phyloP scores from a whole-genome alignment of 805 yeast species.

The Saturnispora silvae region DNA sequence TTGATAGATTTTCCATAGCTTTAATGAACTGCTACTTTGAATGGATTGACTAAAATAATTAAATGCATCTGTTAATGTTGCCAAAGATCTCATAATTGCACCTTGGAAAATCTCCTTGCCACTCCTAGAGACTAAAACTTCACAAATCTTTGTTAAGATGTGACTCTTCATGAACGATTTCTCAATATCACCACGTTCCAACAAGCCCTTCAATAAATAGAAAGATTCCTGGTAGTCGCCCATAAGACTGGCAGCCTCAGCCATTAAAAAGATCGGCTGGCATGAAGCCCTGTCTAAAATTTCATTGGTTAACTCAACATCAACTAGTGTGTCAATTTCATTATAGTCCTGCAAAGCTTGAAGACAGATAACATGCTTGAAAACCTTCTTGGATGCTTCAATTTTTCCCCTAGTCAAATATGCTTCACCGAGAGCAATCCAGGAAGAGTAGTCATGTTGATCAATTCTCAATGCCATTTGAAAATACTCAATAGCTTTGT shows the following conservation, averaged over 20 bases:
- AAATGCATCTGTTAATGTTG: conserved; percentile 30
- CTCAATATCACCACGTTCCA: conserved; percentile 14
- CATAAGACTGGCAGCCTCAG: conserved; percentile 50
- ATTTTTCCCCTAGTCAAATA: conserved; percentile 75
- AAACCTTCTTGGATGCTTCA: conserved; percentile 80
- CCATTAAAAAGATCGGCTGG: conserved; percentile 58
- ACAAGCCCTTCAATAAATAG: conserved; percentile 32
- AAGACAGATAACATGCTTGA: conserved; percentile 49
- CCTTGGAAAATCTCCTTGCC: conserved; percentile 44
- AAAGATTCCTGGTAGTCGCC: conserved; percentile 60
- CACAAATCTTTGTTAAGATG: conserved; percentile 43
- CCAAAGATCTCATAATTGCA: conserved; percentile 56
- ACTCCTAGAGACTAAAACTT: conserved; percentile 47
- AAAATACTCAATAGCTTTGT: conserved; percentile 77
- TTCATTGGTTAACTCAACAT: conserved; percentile 8
- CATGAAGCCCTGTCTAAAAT: conserved; percentile 28
- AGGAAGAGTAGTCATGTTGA: conserved; percentile 61
- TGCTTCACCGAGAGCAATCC: conserved; percentile 98
- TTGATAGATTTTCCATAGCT: conserved; percentile 57
- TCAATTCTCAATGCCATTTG: conserved; percentile 73
- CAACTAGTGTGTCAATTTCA: conserved; percentile 1
- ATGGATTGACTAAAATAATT: conserved; percentile 18
- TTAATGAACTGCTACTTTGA: conserved; percentile 30
- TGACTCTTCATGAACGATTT: conserved; percentile 33
- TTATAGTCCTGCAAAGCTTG: conserved; percentile 17